phyloP scores from a whole-genome alignment of 2,329 filamentous ascomycete species.

The Pseudogymnoascus sp. region DNA sequence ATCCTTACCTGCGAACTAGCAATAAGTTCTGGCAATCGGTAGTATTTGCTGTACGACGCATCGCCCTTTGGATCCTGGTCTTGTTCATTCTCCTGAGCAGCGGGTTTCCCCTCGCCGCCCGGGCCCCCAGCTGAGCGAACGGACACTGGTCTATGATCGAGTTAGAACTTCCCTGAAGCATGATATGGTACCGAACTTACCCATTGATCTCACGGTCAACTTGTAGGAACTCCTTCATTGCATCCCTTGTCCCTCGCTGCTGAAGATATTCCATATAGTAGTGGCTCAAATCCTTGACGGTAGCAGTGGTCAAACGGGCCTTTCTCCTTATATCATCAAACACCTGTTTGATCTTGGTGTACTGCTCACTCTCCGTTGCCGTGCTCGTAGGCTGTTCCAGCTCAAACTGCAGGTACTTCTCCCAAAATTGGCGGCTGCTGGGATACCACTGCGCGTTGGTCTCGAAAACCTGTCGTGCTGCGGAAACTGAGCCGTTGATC shows the following conservation, averaged over 20 bases:
- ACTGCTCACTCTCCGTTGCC: conserved; percentile 55
- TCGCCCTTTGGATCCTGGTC: conserved; percentile 35
- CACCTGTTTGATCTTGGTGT: conserved; percentile 70
- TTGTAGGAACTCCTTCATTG: conserved; percentile 76
- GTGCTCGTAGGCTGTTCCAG: conserved; percentile 66
- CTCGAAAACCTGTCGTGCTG: conserved; percentile 74
- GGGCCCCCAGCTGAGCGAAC: conserved; percentile 30
- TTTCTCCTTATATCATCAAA: conserved; percentile 66
- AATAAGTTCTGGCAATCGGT: conserved; percentile 23
- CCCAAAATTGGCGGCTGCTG: conserved; percentile 84
- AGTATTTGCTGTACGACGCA: conserved; percentile 36
- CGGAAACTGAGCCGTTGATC: conserved; percentile 68
- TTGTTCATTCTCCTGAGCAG: conserved; percentile 32
- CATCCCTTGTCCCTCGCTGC: conserved; percentile 69
- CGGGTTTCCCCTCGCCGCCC: conserved; percentile 31
- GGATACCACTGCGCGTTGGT: conserved; percentile 77
- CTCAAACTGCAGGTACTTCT: conserved; percentile 82
- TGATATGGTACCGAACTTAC: conserved; percentile 35
- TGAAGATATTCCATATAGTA: conserved; percentile 78
- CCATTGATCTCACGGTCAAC: conserved; percentile 85
- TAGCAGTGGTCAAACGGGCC: conserved; percentile 57
- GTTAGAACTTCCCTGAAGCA: conserved; percentile 10
- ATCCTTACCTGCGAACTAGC: neutral
- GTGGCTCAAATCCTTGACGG: conserved; percentile 67
- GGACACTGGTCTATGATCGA: conserved; percentile 32